These are phyloP conservation scores for Oropetium thomaeum DNA, from an alignment of 176 grass and related monocot genomes.

Conservation along the genomic window DNA sequence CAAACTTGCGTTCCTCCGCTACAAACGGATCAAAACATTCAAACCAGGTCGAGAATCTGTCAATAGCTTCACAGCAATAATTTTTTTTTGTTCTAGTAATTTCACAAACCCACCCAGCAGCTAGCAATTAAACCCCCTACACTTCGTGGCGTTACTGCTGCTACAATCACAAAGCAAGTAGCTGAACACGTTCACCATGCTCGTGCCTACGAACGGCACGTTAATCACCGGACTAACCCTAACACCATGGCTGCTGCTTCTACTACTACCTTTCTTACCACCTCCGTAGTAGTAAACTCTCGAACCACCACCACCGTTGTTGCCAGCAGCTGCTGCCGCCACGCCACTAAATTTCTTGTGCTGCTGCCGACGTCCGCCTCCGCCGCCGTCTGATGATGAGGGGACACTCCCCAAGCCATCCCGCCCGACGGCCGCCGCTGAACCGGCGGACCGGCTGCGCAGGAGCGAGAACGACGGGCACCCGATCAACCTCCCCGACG, in stretches of 20 bases:
- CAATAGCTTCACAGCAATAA: too few species aligned
- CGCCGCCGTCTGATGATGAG: background rate
- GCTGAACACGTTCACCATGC: constrained; percentile 39
- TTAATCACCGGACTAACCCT: constrained; percentile 53
- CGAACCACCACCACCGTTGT: background rate
- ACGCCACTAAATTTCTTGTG: constrained; percentile 17
- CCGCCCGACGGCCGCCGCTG: background rate
- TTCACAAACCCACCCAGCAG: too few species aligned
- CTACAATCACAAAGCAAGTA: constrained; percentile 52
- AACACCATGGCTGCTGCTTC: constrained; percentile 27
- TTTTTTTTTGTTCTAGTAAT: too few species aligned
- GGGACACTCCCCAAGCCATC: background rate
- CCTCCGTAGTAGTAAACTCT: constrained; percentile 42
- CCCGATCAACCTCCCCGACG: constrained; percentile 29
- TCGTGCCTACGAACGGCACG: constrained; percentile 40
- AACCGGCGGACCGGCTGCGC: constrained; percentile 49
- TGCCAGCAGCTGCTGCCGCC: background rate
- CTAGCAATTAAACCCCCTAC: background rate
- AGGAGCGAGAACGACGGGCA: constrained; percentile 45
- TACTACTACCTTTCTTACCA: background rate
- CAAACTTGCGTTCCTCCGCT: too few species aligned
- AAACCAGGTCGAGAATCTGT: too few species aligned
- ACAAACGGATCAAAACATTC: too few species aligned
- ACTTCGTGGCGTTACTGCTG: constrained; percentile 34
- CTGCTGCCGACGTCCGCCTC: background rate